phyloP scores from a whole-genome alignment of 306 rosid species.

The Casuarina equisetifolia region DNA sequence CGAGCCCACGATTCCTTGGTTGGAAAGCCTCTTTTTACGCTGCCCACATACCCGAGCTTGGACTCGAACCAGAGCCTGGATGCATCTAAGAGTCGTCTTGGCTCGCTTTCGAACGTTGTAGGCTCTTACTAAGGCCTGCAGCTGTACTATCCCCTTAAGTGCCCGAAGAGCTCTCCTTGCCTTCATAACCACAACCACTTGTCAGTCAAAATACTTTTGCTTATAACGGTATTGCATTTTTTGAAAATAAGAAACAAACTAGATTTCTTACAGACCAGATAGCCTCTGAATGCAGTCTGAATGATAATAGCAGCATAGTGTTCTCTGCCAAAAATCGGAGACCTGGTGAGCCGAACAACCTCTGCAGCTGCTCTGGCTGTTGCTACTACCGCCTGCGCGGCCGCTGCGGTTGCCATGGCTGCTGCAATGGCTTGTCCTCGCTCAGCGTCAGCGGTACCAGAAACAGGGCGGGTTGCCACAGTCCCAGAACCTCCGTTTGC shows the following conservation, averaged over 20 bases:
- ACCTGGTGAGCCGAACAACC: constrained; percentile 37
- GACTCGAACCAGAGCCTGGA: constrained; percentile 55
- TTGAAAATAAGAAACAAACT: neutral
- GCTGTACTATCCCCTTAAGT: constrained; percentile 53
- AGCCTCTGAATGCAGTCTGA: constrained; percentile 60
- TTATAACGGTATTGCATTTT: neutral
- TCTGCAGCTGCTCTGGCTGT: constrained; percentile 47
- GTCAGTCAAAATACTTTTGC: neutral
- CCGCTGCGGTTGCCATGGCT: constrained; percentile 44
- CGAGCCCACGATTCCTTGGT: constrained; percentile 36
- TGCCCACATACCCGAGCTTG: constrained; percentile 44
- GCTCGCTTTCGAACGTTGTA: constrained; percentile 52
- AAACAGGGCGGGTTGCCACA: constrained; percentile 1
- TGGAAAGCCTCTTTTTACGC: constrained; percentile 38
- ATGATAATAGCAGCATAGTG: constrained; percentile 46
- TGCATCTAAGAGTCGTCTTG: constrained; percentile 50
- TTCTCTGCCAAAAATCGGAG: constrained; percentile 38
- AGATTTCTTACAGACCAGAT: constrained; percentile 34
- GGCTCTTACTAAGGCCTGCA: constrained; percentile 64
- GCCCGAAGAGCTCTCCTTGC: constrained; percentile 63
- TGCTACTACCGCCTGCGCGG: constrained; percentile 48
- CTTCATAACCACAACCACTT: constrained; percentile 23
- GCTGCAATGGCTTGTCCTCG: constrained; percentile 40
- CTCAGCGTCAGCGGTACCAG: constrained; percentile 9
- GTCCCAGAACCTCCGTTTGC: constrained; percentile 8